Base-by-base conservation (phyloP, 106 monocot species). In the Dendrobium officinale region DNA sequence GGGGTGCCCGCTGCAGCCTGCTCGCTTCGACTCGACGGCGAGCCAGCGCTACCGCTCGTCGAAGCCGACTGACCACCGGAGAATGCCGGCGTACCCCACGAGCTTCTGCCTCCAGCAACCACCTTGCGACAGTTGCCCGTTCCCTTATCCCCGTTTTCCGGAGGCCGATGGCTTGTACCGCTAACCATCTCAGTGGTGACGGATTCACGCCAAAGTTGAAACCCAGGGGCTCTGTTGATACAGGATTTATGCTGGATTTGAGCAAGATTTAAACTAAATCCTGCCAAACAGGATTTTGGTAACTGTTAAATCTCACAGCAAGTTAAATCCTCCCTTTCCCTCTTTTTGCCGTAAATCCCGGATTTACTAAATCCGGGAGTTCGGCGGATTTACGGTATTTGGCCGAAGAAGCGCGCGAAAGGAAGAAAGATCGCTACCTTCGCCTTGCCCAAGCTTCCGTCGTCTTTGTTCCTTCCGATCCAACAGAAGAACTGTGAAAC, bases 1-100 rank as follows among this genome's bases (percentile, higher is more conserved):
- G 93, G 96, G 19, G 92, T 94, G 3, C 85, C 77, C 13, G 85
- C 45, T 13, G 73, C 74, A 72, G 87, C 89, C 59, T 73, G 82
- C 83, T 86, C 90, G 72, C 88, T 92, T 15, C 88, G 87, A 77
- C 87, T 85, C 26, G 96, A 91, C 3, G 92, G 90, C 2, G 90
- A 92, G 2, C 88, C 94, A n/a, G 78, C 90, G 72, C 97, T 91
- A 15, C 84, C 94, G 78, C 90, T 94, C 33, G 94, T 92, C 19
- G 97, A 92, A 6, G 94, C 88, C 16, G 94, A 89, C 24, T 90
- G 90, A 42, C 87, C 83, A 41, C 84, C 89, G 40, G 89, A 88
- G 79, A 84, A 31, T 75, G 90, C 79, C 56, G 92, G 80, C 42
- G 85, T 67, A 20, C 72, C 87, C 83, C 82, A 84, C 8, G 90